Base-by-base conservation (phyloP, 805 yeast genomes). In the Candida glaebosa region DNA sequence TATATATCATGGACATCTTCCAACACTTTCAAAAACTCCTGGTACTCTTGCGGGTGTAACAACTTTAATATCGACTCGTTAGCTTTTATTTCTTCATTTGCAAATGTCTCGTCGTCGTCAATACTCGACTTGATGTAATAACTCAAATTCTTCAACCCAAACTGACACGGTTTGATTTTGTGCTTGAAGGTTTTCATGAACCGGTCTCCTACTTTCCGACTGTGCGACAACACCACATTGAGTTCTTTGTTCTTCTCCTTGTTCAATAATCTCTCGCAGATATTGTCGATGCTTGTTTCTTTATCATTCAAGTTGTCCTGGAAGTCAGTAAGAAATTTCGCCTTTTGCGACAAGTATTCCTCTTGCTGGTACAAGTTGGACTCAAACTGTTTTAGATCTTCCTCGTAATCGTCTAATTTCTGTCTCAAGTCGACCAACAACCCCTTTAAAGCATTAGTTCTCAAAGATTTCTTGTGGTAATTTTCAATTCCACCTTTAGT, bases 371-470 rank as follows among this genome's bases (percentile, higher is more conserved):
- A 16, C 12, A 31, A 31, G 6, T 15, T 16, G 5, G 18, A 9
- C 12, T 31, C 34, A 31, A 16, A 31, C 17, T 31, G 18, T 16
- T 16, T 17, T 16, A 31, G 17, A 7, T 31, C 18, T 4, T 6
- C 20, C 17, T 31, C 34, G 16, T 31, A 31, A n/a, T 31, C 34
- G 9, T 31, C 34, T 14, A 31, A 16, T n/a, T 31, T 31, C 34
- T 15, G 6, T 31, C 34, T 7, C 16, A 31, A 31, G 18, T 15
- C 34, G 5, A 16, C 19, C 9, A 16, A 16, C 17, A 31, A 14
- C 19, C 8, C 10, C 17, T 31, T 31, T 16, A 28, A 28, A 14
- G 5, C 19, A 4, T 7, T n/a, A 17, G 19, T 17, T 14, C 20
- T 18, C 5, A 20, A 15, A 4, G 20, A 6, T n/a, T 15, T 16